Conservation (phyloP, 352 stramenopile genomes). For the Blastocystis sp. region DNA sequence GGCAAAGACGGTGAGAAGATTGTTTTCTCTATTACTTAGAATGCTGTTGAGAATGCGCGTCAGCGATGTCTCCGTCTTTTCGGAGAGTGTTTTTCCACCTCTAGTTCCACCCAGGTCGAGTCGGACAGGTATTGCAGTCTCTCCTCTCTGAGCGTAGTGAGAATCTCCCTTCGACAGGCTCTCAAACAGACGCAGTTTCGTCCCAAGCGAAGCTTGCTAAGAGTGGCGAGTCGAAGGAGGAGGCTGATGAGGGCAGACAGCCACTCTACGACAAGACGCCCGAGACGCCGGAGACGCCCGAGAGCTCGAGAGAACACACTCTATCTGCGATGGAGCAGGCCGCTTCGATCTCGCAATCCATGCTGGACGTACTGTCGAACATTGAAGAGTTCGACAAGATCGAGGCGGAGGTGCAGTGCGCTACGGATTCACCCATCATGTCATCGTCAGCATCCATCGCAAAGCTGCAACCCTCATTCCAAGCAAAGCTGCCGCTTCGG, state of each 20-base stretch:
- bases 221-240: no score
- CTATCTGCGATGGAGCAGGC: not conserved
- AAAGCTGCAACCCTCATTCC: not conserved
- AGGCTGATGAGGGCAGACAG: not conserved
- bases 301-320: not conserved
- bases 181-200: no score
- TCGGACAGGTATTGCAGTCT: no score
- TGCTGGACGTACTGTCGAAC: not conserved
- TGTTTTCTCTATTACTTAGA: not conserved
- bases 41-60: slow-evolving; percentile 1
- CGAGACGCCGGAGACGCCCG: no score
- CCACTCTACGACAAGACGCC: not conserved
- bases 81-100: slow-evolving; percentile 2
- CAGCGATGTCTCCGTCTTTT: slow-evolving; percentile 20
- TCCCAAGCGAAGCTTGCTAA: no score
- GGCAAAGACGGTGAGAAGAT: not conserved
- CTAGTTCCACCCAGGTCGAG: not conserved
- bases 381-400: not conserved
- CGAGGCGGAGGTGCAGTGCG: not conserved
- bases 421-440: not conserved
- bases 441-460: not conserved
- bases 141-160: no score
- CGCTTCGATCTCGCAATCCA: not conserved
- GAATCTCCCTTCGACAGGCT: no score
- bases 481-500: not conserved